Evolutionary conservation across 306 rosid genomes (phyloP), one percentile per base, ranked within the genome.

Genomic region (Cotoneaster glaucophyllus): DNA sequence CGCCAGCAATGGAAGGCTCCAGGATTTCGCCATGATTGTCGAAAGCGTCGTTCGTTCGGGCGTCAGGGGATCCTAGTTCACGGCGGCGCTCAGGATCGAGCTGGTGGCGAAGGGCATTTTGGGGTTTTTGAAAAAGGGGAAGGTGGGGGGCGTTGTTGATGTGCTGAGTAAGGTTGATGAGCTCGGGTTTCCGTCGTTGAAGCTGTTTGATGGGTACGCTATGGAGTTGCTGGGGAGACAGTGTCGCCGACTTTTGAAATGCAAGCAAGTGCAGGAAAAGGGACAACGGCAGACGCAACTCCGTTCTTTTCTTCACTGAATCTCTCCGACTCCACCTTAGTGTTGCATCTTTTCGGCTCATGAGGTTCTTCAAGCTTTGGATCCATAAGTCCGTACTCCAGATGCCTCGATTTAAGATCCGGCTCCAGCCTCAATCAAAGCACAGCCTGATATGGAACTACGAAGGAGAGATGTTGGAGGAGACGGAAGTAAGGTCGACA

Each of bases 11-110:
- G 87, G 88, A 43, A 87, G 78, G 71, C 84, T 87, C 48, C 81
- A 78, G 3, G 86, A 89, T 41, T 81, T 86, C 22, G 82, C 90
- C 25, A 79, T 81, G 84, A 22, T 85, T 9, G 64, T 82, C 31
- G 86, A 88, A 70, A 88, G 69, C 34, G 86, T 76, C 4, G 71
- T 79, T 66, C 77, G 73, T 75, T 87, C 97, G 1, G 92, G 81
- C 3, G 81, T 75, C 1, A 78, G 86, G 45, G 74, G 85, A 22
- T 67, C 87, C 41, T 84, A 81, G 39, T 80, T 87, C 53, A 32
- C 76, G 21, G 70, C 88, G 15, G 84, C 78, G 67, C 74, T 89
- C 69, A 74, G 71, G 21, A 66, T 50, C 34, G 93, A 90, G 79
- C 80, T 84, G 19, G 83, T 88, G 8, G 88, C 86, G 11, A 81